These are phyloP conservation scores for Acrocalymma vagum DNA, from an alignment of 2,329 filamentous ascomycete species.

Conservation along the genomic window DNA sequence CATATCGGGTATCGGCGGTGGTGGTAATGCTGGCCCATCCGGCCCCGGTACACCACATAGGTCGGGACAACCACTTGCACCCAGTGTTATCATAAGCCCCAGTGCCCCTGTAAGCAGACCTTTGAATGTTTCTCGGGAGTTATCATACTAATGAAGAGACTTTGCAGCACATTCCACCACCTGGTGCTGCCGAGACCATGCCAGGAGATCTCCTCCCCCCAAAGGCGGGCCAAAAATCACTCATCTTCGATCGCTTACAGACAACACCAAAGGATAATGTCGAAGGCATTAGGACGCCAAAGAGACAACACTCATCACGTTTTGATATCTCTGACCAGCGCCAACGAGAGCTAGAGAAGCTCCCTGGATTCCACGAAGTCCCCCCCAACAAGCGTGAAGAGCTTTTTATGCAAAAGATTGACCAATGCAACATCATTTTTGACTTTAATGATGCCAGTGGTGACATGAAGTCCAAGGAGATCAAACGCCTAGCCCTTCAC, in stretches of 20 bases:
- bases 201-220: slow-evolving; percentile 95
- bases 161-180: slow-evolving; percentile 84
- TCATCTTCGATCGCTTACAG: slow-evolving; percentile 88
- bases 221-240: slow-evolving; percentile 87
- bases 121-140: slow-evolving; percentile 1
- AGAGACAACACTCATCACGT: slow-evolving; percentile 94
- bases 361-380: slow-evolving; percentile 97
- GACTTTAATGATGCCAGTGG: slow-evolving; percentile 98
- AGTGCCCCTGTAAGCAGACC: slow-evolving; percentile 71
- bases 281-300: slow-evolving; percentile 92
- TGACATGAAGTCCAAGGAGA: slow-evolving; percentile 99
- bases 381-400: slow-evolving; percentile 94
- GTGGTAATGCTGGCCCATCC: slow-evolving; percentile 57
- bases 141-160: slow-evolving; percentile 7
- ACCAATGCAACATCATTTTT: slow-evolving; percentile 99
- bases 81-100: slow-evolving; percentile 92
- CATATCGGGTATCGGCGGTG: slow-evolving; percentile 39
- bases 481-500: slow-evolving; percentile 94
- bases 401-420: slow-evolving; percentile 99
- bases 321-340: slow-evolving; percentile 96
- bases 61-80: slow-evolving; percentile 71
- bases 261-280: slow-evolving; percentile 96
- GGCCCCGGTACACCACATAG: slow-evolving; percentile 67
- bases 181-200: slow-evolving; percentile 96
- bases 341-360: slow-evolving; percentile 90